Percentiles rank a stretch among this genome's conserved stretches.
Evolutionary conservation across 345 rosid species (phyloP).

Genomic region (Salix udensis): DNA sequence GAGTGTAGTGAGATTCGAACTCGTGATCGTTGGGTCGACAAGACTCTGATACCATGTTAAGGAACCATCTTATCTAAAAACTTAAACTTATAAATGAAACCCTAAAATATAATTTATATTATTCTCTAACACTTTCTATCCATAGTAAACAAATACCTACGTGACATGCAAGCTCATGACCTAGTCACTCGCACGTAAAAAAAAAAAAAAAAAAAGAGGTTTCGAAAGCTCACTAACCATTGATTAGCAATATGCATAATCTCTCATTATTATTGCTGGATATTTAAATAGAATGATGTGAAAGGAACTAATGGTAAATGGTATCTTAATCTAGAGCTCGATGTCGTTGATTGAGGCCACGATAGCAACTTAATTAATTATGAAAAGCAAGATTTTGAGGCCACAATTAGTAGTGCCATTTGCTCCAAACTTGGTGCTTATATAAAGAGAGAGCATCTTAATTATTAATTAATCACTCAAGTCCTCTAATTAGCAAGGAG

Average conservation of each 20-base stretch:
- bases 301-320: not conserved
- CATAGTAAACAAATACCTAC: no score
- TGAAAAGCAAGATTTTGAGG: constrained; percentile 10
- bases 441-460: constrained; percentile 28
- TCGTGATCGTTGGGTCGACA: no score
- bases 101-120: no score
- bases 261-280: not conserved
- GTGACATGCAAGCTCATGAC: not conserved
- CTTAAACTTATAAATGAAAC: no score
- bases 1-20: no score
- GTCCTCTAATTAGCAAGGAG: constrained; percentile 17
- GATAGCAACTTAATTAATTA: not conserved
- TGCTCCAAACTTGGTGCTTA: constrained; percentile 19
- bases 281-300: not conserved
- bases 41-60: no score
- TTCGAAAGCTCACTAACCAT: not conserved
- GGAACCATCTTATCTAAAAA: no score
- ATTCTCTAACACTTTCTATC: not conserved
- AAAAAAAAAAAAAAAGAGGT: not conserved
- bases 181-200: not conserved
- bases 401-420: constrained; percentile 12
- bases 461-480: constrained; percentile 18
- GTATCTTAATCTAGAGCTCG: not conserved
- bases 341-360: constrained; percentile 31
- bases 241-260: not conserved